A percentile compares a stretch with the other conserved stretches of the same genome.
Conservation (phyloP, 495 filamentous ascomycete species). For the Aspergillus diversus region DNA sequence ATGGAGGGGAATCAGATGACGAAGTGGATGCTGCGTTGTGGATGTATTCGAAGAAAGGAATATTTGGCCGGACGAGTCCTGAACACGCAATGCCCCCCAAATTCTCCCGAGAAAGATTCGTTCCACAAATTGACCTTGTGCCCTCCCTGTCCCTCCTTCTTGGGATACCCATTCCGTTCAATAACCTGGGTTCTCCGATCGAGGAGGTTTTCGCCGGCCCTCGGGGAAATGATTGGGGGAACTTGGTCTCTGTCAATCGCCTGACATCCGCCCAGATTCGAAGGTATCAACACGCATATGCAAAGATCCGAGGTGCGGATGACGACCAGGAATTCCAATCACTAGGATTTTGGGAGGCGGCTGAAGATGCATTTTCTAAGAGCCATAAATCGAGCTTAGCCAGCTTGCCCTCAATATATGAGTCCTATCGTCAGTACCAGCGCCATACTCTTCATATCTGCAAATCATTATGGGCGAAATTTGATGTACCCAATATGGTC, state of each 20-base stretch:
- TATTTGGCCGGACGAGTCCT: slow-evolving; percentile 77
- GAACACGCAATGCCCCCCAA: slow-evolving; percentile 65
- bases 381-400: slow-evolving; percentile 40
- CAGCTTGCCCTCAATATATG: slow-evolving; percentile 49
- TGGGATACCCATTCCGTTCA: slow-evolving; percentile 92
- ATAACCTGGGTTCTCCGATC: slow-evolving; percentile 94
- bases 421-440: slow-evolving; percentile 74
- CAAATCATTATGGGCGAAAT: slow-evolving; percentile 85
- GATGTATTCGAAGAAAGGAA: slow-evolving; percentile 89
- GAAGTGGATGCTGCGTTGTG: slow-evolving; percentile 94
- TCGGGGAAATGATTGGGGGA: slow-evolving; percentile 68
- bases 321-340: slow-evolving; percentile 59
- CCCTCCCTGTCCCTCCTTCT: slow-evolving; percentile 86
- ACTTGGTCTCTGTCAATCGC: slow-evolving; percentile 73
- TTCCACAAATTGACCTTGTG: slow-evolving; percentile 96
- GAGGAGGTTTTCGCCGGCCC: slow-evolving; percentile 86
- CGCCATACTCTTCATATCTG: slow-evolving; percentile 77
- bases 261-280: slow-evolving; percentile 85
- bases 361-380: slow-evolving; percentile 44
- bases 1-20: slow-evolving; percentile 94
- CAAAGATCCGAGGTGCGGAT: slow-evolving; percentile 62
- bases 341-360: slow-evolving; percentile 60
- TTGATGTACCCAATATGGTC: slow-evolving; percentile 83
- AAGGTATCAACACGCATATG: slow-evolving; percentile 77
- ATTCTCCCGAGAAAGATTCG: slow-evolving; percentile 75